phyloP scores from a whole-genome alignment of 805 yeast genomes.

The Zygosaccharomyces lentus region DNA sequence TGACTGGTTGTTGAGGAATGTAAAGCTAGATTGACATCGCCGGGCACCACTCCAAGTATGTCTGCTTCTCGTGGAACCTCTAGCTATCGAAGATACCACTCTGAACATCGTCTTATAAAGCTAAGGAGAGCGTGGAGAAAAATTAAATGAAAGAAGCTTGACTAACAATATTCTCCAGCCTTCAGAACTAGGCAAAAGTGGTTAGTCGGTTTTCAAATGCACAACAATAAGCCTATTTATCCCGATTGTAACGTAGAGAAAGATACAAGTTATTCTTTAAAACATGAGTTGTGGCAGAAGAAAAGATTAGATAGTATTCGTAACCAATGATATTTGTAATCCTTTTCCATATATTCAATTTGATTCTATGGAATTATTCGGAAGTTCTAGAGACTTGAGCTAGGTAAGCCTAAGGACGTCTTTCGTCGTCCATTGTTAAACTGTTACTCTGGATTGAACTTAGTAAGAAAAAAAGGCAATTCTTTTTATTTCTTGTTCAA shows the following conservation, averaged over 20 bases:
- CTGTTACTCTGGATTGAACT: no score
- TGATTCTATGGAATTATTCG: no score
- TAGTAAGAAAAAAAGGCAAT: no score
- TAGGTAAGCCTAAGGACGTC: no score
- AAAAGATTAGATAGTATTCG: background rate
- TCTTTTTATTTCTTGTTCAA: no score
- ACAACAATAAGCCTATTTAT: no score
- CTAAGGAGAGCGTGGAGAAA: background rate
- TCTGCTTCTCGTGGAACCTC: constrained; percentile 7
- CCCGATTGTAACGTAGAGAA: background rate
- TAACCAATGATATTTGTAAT: background rate
- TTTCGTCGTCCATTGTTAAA: no score
- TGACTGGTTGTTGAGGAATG: constrained; percentile 24
- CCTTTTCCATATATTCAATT: background rate
- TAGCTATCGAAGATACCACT: constrained; percentile 1
- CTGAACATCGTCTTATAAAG: background rate
- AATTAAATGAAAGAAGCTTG: background rate
- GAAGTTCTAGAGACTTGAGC: no score
- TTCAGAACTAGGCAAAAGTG: background rate
- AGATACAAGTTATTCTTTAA: background rate
- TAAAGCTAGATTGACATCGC: constrained; percentile 25
- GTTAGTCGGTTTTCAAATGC: background rate
- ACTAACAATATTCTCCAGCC: background rate
- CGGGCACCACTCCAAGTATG: constrained; percentile 9
- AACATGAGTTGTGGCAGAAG: background rate